Evolutionary conservation across 1,284 basidiomycete genomes (phyloP), one percentile per base, ranked within the genome.

Genomic region (Leccinum fuscescens): DNA sequence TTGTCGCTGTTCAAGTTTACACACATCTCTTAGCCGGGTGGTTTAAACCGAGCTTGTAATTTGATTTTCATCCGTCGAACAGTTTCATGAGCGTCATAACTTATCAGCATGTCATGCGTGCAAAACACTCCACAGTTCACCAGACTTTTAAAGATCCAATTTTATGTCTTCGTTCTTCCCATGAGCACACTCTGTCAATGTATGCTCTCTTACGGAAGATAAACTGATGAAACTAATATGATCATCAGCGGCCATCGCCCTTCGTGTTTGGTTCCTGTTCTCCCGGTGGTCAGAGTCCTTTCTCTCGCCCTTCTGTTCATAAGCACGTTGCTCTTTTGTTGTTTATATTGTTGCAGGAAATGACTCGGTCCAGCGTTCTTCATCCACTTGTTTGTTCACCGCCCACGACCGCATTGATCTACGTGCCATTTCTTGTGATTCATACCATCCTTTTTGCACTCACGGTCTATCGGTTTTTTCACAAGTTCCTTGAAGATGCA

Each of bases 231-330:
- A 22, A 51, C 35, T 29, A 29, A 64, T 31, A 42, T 17, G 6
- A 20, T 33, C 20, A 27, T 6, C 8, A 64, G 62, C 48, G 44
- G 55, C 61, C 24, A 64, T 64, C 6, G 55, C 59, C 17, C 39
- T 64, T 14, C 62, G 63, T n/a, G 20, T 62, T 17, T 64, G 63
- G 63, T 64, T 31, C 33, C 59, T 65, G 14, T 64, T 62, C 53
- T 56, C 44, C 59, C 17, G 7, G 37, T 31, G 7, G 4, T 64
- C 39, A 57, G 33, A 44, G 27, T 24, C 12, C 35, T 65, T 6
- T 59, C 59, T n/a, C 24, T 60, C n/a, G n/a, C n/a, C 17, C 31
- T 56, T 22, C 39, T 54, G 12, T 12, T 64, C 6, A 35, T 39
- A 46, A 27, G 29, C 20, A 15, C 31, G 6, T 54, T 33, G 44